Percentiles rank a stretch among this genome's conserved stretches.
Conservation (phyloP, 1,284 basidiomycete species). For the Bondarzewia mesenterica region DNA sequence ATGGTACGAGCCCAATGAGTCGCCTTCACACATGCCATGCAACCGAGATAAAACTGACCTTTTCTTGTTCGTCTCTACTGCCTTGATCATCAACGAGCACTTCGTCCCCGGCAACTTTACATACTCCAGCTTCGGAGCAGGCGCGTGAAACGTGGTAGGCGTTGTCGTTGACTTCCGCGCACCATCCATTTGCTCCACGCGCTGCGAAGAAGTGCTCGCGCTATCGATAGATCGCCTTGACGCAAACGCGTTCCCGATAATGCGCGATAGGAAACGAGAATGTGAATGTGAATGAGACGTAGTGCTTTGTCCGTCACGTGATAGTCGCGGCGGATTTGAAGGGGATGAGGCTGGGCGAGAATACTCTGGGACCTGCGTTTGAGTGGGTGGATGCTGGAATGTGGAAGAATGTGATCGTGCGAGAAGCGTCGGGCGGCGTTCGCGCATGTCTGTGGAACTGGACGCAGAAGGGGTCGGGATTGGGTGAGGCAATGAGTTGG, state of each 20-base stretch:
- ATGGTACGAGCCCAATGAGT: no score
- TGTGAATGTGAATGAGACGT: constrained; percentile 27
- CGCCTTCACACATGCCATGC: no score
- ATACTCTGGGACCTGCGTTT: constrained; percentile 13
- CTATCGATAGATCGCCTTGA: constrained; percentile 49
- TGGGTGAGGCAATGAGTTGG: constrained; percentile 7
- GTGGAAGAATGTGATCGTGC: constrained; percentile 19
- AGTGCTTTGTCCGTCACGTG: constrained; percentile 24
- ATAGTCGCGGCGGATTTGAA: constrained; percentile 17
- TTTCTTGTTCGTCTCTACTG: constrained; percentile 80
- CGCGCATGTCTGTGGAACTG: constrained; percentile 14
- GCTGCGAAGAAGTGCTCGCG: constrained; percentile 22
- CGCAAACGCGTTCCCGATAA: constrained; percentile 58
- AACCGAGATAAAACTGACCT: constrained; percentile 52
- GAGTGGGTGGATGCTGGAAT: constrained; percentile 9
- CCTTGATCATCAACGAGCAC: constrained; percentile 71
- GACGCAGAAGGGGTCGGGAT: background rate
- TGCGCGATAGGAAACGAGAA: constrained; percentile 61
- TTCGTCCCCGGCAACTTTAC: constrained; percentile 88
- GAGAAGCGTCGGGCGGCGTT: constrained; percentile 14
- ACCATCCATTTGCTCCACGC: constrained; percentile 14
- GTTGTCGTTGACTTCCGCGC: constrained; percentile 6
- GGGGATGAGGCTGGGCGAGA: constrained; percentile 9
- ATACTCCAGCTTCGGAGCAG: constrained; percentile 81
- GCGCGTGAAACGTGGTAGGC: constrained; percentile 32